Evolutionary conservation across 2,329 filamentous ascomycete genomes (phyloP).

Genomic region (Ceratocystiopsis minuta): DNA sequence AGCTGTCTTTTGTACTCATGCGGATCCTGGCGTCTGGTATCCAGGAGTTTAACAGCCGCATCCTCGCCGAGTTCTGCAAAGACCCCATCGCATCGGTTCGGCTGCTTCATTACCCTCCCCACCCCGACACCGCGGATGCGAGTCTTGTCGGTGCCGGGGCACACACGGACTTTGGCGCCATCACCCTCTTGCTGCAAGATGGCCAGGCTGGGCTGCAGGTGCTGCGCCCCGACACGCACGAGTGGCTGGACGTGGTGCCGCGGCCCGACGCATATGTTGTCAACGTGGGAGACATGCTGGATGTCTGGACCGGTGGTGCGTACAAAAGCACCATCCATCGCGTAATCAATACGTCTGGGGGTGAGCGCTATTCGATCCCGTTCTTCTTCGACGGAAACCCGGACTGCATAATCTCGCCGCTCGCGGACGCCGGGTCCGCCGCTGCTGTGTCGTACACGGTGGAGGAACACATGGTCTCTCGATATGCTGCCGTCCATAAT

Average conservation of each 20-base stretch:
- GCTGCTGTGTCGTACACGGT: not conserved
- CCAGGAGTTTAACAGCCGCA: slow-evolving; percentile 16
- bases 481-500: not conserved
- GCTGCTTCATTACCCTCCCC: slow-evolving; percentile 30
- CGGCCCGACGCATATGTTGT: slow-evolving; percentile 28
- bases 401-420: not conserved
- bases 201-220: slow-evolving; percentile 26
- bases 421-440: not conserved
- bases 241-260: slow-evolving; percentile 27
- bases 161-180: slow-evolving; percentile 34
- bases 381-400: slow-evolving; percentile 21
- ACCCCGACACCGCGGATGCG: slow-evolving; percentile 10
- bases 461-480: not conserved
- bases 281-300: slow-evolving; percentile 32
- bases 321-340: slow-evolving; percentile 37
- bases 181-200: slow-evolving; percentile 34
- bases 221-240: slow-evolving; percentile 12
- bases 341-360: slow-evolving; percentile 32
- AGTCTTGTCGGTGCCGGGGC: slow-evolving; percentile 18
- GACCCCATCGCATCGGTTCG: slow-evolving; percentile 24
- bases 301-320: slow-evolving; percentile 29
- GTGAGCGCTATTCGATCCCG: slow-evolving; percentile 36
- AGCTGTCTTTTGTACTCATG: slow-evolving; percentile 21
- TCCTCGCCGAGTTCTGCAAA: slow-evolving; percentile 24
- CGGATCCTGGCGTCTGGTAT: slow-evolving; percentile 23